Evolutionary conservation across 176 grass and related monocot genomes (phyloP), one percentile per base, ranked within the genome.

Genomic region (Poa pratensis): DNA sequence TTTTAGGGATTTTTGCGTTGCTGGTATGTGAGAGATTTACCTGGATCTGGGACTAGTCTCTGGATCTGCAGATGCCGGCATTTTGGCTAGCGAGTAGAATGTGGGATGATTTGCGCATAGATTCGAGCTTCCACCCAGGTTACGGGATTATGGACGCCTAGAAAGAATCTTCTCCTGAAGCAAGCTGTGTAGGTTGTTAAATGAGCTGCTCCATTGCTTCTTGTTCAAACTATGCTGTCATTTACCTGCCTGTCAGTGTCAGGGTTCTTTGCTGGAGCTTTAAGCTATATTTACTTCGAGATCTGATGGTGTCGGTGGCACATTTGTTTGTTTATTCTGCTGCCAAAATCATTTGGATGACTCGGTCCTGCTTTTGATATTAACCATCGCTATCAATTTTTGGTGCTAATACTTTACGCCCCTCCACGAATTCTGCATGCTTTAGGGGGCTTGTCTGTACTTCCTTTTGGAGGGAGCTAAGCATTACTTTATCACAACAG

Each of bases 181-280:
- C 66, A 50, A 27, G 37, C 30, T 75, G 60, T 75, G 60, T 57
- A 89, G 75, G 45, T 59, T 84, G 70, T 85, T 58, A 71, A 58
- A 76, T 81, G 61, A 28, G 69, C 45, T 59, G 76, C 23, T 65
- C 82, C 15, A 40, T 80, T 74, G 77, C 69, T 80, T 89, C 69
- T 69, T 81, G 77, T 85, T 80, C 49, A 85, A 60, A 81, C 64
- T 76, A 58, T 51, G 82, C 74, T 89, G 87, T 61, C 77, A 53
- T 15, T 49, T 89, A 80, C 79, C 62, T 87, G 86, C 3, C 5
- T 81, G 7, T n/a, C 16, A 15, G 68, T 81, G 7, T n/a, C 16
- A 15, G 68, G 8, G 32, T 82, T 90, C 79, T 82, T 86, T 90
- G 79, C 88, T 55, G 53, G 62, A 63, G 79, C 83, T 86, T 66